Conservation (phyloP, 1,139 yeast species). For the Protomyces gravidus region DNA sequence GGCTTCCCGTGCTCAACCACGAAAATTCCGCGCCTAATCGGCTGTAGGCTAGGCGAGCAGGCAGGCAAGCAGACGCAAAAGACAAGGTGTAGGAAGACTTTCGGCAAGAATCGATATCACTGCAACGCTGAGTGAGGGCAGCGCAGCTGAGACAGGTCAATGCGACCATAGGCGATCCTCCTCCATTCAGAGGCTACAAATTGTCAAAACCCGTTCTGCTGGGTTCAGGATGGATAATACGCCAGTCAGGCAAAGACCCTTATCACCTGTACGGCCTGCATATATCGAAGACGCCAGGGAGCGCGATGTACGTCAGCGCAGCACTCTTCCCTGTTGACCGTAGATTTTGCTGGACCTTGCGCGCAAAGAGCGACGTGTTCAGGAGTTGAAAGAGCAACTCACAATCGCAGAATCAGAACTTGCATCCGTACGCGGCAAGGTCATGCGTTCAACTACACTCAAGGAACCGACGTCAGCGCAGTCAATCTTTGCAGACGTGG, state of each 20-base stretch:
- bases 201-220: too few relatives aligned
- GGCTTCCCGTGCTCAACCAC: too few relatives aligned
- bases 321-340: not conserved
- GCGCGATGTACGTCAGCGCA: not conserved
- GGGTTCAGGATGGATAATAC: not conserved
- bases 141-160: too few relatives aligned
- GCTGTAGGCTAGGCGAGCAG: too few relatives aligned
- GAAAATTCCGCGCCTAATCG: too few relatives aligned
- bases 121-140: too few relatives aligned
- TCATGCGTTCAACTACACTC: not conserved
- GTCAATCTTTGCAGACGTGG: not conserved
- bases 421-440: not conserved
- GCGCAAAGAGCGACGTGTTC: not conserved
- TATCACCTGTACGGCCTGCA: not conserved
- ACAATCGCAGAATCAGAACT: not conserved
- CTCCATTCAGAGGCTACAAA: too few relatives aligned
- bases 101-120: too few relatives aligned
- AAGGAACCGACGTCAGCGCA: not conserved
- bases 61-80: too few relatives aligned
- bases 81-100: too few relatives aligned
- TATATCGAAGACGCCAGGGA: not conserved
- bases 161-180: too few relatives aligned
- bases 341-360: not conserved
- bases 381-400: not conserved
- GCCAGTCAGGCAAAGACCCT: not conserved